These are phyloP conservation scores for Malassezia obtusa DNA, from an alignment of 1,284 basidiomycete genomes.

Conservation along the genomic window DNA sequence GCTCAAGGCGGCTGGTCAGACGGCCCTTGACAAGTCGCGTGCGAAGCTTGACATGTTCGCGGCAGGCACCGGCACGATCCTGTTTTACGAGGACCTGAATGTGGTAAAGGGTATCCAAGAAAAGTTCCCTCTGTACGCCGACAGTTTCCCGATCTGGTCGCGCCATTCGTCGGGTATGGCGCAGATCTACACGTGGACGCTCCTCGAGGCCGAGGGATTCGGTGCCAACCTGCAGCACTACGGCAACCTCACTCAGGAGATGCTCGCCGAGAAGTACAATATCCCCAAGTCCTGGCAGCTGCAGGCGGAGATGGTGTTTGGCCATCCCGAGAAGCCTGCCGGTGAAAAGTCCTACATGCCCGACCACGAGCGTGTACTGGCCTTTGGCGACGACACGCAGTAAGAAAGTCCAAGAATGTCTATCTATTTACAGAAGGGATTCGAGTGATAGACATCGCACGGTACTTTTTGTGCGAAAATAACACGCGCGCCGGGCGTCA, in stretches of 20 bases:
- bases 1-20: slow-evolving; percentile 26
- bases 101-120: slow-evolving; percentile 39
- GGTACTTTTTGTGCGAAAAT: no score
- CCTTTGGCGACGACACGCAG: not conserved
- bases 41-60: slow-evolving; percentile 48
- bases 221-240: slow-evolving; percentile 51
- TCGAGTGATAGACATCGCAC: no score
- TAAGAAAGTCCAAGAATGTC: no score
- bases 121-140: slow-evolving; percentile 48
- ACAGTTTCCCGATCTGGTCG: slow-evolving; percentile 46
- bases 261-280: slow-evolving; percentile 42
- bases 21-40: slow-evolving; percentile 19
- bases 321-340: slow-evolving; percentile 44
- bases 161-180: slow-evolving; percentile 41
- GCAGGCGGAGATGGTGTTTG: slow-evolving; percentile 52
- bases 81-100: slow-evolving; percentile 48
- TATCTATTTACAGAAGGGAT: no score
- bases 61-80: slow-evolving; percentile 50
- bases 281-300: slow-evolving; percentile 49
- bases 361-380: slow-evolving; percentile 48
- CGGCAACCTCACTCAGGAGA: slow-evolving; percentile 24
- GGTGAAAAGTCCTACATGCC: slow-evolving; percentile 48
- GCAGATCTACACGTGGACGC: slow-evolving; percentile 52
- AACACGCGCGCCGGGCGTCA: no score
- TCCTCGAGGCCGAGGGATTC: slow-evolving; percentile 50